Percentiles rank a stretch among this genome's conserved stretches.
Conservation (phyloP, 345 rosid genomes). For the Triadica sebifera region DNA sequence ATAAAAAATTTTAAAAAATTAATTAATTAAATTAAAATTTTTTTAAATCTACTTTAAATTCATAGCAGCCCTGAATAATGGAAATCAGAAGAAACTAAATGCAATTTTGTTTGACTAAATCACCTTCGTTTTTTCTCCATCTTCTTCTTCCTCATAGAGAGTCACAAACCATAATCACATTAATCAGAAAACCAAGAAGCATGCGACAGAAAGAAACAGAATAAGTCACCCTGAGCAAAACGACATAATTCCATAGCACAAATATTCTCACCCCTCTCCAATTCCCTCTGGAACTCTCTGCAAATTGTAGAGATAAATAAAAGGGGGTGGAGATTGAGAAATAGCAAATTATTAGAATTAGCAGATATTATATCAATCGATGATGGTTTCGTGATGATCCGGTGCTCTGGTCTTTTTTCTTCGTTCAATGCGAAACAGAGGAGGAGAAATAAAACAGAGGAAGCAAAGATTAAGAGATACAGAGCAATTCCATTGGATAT, state of each 20-base stretch:
- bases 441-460: not conserved
- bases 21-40: too few species aligned
- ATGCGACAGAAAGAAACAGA: conserved; percentile 9
- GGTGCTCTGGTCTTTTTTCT: conserved; percentile 9
- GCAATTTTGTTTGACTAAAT: not conserved
- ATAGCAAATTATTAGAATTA: not conserved
- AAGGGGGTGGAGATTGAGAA: not conserved
- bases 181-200: not conserved
- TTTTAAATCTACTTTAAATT: too few species aligned
- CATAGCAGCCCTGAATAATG: too few species aligned
- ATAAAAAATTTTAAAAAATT: too few species aligned
- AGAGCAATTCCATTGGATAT: conserved; percentile 1
- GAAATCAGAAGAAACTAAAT: too few species aligned
- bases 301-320: not conserved
- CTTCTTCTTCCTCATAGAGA: not conserved
- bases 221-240: not conserved
- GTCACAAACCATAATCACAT: too few species aligned
- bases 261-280: conserved; percentile 5
- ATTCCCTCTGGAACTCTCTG: not conserved
- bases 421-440: not conserved
- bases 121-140: not conserved
- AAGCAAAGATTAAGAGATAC: not conserved
- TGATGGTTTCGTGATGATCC: conserved; percentile 1
- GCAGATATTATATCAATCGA: not conserved
- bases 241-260: conserved; percentile 2